Evolutionary conservation across 129 eudicot species (phyloP).

Genomic region (Helianthus tuberosus): DNA sequence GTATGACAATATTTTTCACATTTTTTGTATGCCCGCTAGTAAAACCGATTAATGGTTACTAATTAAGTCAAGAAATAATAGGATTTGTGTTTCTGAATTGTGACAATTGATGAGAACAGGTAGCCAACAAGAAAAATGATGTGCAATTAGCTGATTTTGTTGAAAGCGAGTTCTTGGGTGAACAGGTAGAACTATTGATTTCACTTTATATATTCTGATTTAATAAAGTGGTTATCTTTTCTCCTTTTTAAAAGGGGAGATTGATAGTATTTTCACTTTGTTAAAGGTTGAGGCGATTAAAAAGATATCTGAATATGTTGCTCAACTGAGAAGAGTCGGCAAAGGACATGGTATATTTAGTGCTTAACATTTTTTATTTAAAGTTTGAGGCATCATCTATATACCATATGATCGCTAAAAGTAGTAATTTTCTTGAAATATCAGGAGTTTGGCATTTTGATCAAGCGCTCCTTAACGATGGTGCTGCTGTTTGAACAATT

Average conservation of each 20-base stretch:
- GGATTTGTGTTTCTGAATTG: slow-evolving; percentile 23
- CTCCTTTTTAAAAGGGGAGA: not conserved
- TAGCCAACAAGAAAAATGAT: slow-evolving; percentile 71
- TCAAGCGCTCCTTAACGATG: slow-evolving; percentile 73
- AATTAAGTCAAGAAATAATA: not conserved
- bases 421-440: slow-evolving; percentile 19
- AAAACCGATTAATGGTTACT: not conserved
- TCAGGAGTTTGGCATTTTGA: slow-evolving; percentile 94
- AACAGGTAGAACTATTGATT: slow-evolving; percentile 59
- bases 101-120: slow-evolving; percentile 47
- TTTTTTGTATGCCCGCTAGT: slow-evolving; percentile 1
- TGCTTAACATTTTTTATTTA: not conserved
- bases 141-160: slow-evolving; percentile 90
- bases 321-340: slow-evolving; percentile 94
- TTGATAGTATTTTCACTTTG: slow-evolving; percentile 9
- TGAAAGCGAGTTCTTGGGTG: slow-evolving; percentile 76
- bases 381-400: not conserved
- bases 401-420: slow-evolving; percentile 11
- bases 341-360: slow-evolving; percentile 86
- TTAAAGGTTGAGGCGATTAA: slow-evolving; percentile 87
- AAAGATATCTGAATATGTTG: slow-evolving; percentile 94
- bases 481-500: slow-evolving; percentile 54
- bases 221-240: not conserved
- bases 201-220: not conserved
- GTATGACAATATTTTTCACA: slow-evolving; percentile 37